Evolutionary conservation across 169 alveolate genomes (phyloP).

Genomic region (Eimeria sp.): DNA sequence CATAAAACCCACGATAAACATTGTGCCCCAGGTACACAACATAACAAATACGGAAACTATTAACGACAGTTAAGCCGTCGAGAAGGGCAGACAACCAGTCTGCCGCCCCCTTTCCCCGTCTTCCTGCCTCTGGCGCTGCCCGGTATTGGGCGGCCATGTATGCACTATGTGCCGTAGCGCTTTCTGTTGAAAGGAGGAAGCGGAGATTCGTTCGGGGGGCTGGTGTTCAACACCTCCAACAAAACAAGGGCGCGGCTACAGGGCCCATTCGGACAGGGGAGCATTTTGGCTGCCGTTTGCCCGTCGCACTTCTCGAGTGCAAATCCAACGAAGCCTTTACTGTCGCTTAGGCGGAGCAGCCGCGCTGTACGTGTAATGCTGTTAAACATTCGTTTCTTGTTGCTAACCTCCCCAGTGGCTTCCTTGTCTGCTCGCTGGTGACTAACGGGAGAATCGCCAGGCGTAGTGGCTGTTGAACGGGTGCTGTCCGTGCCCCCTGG

Average conservation of each 20-base stretch:
- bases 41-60: background rate
- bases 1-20: background rate
- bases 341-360: slow-evolving; percentile 27
- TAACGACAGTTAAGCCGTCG: background rate
- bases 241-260: slow-evolving; percentile 22
- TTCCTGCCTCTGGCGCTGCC: background rate
- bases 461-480: slow-evolving; percentile 49
- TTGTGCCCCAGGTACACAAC: background rate
- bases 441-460: slow-evolving; percentile 43
- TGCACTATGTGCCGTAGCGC: slow-evolving; percentile 41
- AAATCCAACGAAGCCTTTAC: slow-evolving; percentile 48
- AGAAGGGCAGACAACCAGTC: background rate
- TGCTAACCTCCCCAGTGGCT: background rate
- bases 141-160: background rate
- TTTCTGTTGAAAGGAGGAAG: slow-evolving; percentile 44
- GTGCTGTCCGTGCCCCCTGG: slow-evolving; percentile 52
- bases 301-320: slow-evolving; percentile 31
- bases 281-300: background rate
- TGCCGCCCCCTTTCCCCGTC: background rate
- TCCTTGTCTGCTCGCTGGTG: background rate
- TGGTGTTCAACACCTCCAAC: background rate
- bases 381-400: background rate
- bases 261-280: background rate
- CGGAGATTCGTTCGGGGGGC: background rate
- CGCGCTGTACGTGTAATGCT: background rate